Conservation (phyloP, 1,139 yeast genomes). For the Debaryomyces sp. region DNA sequence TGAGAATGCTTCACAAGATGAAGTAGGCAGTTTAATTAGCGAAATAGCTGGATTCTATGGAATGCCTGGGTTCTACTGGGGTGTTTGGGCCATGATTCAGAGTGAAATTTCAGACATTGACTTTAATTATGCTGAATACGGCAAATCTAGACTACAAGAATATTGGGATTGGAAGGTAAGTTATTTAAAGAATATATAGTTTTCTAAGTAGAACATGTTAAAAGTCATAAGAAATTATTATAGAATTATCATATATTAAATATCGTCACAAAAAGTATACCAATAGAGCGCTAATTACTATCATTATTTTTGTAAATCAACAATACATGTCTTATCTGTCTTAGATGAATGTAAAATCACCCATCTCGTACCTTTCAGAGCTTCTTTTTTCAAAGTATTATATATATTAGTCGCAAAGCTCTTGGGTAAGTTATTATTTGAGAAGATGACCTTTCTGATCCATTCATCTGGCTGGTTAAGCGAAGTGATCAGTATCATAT, state of each 20-base stretch:
- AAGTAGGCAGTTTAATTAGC: constrained; percentile 41
- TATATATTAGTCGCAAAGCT: constrained; percentile 77
- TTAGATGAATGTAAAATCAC: constrained; percentile 75
- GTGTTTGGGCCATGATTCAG: constrained; percentile 82
- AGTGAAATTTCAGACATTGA: constrained; percentile 71
- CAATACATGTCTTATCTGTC: constrained; percentile 67
- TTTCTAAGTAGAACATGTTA: background rate
- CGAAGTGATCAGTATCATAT: constrained; percentile 77
- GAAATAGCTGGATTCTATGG: constrained; percentile 71
- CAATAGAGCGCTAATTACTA: background rate
- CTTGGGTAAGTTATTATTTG: constrained; percentile 57
- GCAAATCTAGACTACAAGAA: constrained; percentile 62
- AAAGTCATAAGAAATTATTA: background rate
- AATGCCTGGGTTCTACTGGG: constrained; percentile 85
- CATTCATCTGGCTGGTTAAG: constrained; percentile 84
- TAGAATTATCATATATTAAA: background rate
- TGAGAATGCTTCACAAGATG: constrained; percentile 24
- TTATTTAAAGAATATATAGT: background rate
- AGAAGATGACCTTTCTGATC: constrained; percentile 80
- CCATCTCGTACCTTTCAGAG: constrained; percentile 70
- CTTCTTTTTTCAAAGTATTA: constrained; percentile 71
- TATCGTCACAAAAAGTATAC: constrained; percentile 3
- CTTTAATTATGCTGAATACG: constrained; percentile 68
- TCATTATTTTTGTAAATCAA: constrained; percentile 59
- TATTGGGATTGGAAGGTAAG: constrained; percentile 69